A percentile compares a stretch with the other conserved stretches of the same genome.
Evolutionary conservation across 1,284 basidiomycete species (phyloP).

Genomic region (Fomitiporia mediterranea): DNA sequence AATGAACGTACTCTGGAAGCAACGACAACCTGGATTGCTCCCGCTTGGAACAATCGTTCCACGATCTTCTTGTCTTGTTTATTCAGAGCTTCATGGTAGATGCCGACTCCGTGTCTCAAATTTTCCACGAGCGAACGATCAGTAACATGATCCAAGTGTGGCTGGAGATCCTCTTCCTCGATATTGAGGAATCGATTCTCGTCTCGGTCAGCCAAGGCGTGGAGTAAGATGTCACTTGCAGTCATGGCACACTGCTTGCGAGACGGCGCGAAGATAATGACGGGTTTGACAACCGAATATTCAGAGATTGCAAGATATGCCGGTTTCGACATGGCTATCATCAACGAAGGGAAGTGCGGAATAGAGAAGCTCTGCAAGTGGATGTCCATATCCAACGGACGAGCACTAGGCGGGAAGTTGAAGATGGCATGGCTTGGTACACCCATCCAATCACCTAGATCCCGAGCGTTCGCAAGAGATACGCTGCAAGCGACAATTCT

Average conservation of each 20-base stretch:
- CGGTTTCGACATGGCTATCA: conserved; percentile 99
- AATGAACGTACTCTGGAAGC: conserved; percentile 72
- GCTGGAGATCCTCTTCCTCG: conserved; percentile 77
- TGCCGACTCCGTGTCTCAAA: conserved; percentile 88
- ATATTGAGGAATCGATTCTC: conserved; percentile 89
- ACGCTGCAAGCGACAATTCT: conserved; percentile 93
- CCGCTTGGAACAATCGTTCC: conserved; percentile 88
- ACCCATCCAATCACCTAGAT: conserved; percentile 98
- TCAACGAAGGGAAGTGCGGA: conserved; percentile 95
- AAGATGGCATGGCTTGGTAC: conserved; percentile 90
- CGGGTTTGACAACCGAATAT: conserved; percentile 81
- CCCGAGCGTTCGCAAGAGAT: conserved; percentile 93
- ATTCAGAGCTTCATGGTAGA: conserved; percentile 91
- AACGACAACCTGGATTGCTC: conserved; percentile 92
- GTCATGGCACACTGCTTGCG: conserved; percentile 91
- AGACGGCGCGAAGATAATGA: conserved; percentile 91
- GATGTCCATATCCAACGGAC: conserved; percentile 95
- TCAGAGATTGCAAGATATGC: conserved; percentile 93
- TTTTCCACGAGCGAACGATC: conserved; percentile 80
- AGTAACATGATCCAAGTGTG: conserved; percentile 82
- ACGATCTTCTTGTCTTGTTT: conserved; percentile 93
- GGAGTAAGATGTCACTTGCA: conserved; percentile 87
- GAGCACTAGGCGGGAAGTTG: conserved; percentile 95
- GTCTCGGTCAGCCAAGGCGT: conserved; percentile 86
- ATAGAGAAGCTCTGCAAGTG: conserved; percentile 95